phyloP scores from a whole-genome alignment of 2,329 filamentous ascomycete species.

The Chaetomium sp. region DNA sequence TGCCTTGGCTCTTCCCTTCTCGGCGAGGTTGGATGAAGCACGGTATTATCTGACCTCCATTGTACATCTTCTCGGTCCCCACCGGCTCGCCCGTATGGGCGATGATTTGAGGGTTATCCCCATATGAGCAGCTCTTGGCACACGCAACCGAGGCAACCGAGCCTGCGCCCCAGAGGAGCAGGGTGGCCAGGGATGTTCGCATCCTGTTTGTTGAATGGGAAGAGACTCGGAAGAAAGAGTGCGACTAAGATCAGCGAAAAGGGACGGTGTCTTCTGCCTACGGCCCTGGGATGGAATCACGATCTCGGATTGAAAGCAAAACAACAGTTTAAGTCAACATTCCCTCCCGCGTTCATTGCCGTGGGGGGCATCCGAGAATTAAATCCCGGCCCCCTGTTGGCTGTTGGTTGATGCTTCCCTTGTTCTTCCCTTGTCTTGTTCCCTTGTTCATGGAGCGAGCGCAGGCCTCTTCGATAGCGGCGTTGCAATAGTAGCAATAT shows the following conservation, averaged over 20 bases:
- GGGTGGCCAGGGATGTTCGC: conserved; percentile 1
- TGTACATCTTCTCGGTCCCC: conserved; percentile 8
- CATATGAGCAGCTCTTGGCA: conserved; percentile 4
- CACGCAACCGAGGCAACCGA: neutral
- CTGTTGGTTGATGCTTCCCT: neutral
- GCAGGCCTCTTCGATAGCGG: neutral
- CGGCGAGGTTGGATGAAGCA: neutral
- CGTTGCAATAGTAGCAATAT: neutral
- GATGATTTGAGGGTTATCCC: conserved; percentile 11
- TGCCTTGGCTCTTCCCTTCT: neutral
- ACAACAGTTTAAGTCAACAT: neutral
- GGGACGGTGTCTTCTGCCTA: neutral
- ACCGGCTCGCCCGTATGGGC: conserved; percentile 16
- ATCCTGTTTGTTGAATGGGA: neutral
- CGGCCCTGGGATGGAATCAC: neutral
- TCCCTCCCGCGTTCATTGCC: neutral
- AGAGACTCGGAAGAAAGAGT: neutral
- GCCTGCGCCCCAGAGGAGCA: conserved; percentile 13
- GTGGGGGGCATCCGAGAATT: neutral
- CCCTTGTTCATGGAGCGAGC: neutral
- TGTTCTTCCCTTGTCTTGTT: neutral
- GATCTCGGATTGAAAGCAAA: neutral
- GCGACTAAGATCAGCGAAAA: neutral
- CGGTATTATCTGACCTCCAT: conserved; percentile 14
- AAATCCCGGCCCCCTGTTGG: neutral